Base-by-base conservation (phyloP, 805 yeast species). In the Debaryomyces castellii region DNA sequence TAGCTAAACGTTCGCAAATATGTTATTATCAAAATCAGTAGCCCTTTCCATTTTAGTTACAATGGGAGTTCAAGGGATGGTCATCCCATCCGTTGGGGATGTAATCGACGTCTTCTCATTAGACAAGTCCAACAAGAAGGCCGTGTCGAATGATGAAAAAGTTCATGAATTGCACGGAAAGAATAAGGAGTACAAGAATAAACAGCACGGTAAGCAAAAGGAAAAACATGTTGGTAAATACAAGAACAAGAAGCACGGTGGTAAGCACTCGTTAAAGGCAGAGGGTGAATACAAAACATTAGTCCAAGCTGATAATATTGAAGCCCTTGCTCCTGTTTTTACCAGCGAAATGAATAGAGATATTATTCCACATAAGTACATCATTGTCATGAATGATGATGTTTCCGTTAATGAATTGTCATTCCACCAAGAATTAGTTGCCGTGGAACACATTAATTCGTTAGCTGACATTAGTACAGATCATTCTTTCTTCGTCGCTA, bases 331-430 rank as follows among this genome's bases (percentile, higher is more conserved):
- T 23, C 82, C 85, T 5, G 57, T 85, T 33, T 56, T 81, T 48
- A 60, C 76, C 32, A 63, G 77, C 40, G 70, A 67, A 39, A 50
- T 69, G 24, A 78, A 77, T 41, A 64, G 72, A 43, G 76, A 79
- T 47, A 52, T 77, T 39, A 79, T 86, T 55, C 84, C 90, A 30
- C 77, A 86, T 71, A 83, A 85, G 58, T 94, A 89, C 74, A 91
- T 94, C 52, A 73, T 94, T 55, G 90, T 91, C 41, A 83, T 92
- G 73, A 90, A 89, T 73, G 79, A 81, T 44, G 80, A 73, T 43
- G 73, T 82, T 27, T 58, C 77, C 18, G 66, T 76, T 21, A 80
- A 80, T 30, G 80, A 78, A 48, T 71, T 79, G 25, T 70, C 73
- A 34, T 77, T 81, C 74, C 96, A 91, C 73, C 76, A 77, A 60